A percentile compares a stretch with the other conserved stretches of the same genome.
phyloP scores from a whole-genome alignment of 768 basidiomycete species.

The Mycena sanguinolenta region DNA sequence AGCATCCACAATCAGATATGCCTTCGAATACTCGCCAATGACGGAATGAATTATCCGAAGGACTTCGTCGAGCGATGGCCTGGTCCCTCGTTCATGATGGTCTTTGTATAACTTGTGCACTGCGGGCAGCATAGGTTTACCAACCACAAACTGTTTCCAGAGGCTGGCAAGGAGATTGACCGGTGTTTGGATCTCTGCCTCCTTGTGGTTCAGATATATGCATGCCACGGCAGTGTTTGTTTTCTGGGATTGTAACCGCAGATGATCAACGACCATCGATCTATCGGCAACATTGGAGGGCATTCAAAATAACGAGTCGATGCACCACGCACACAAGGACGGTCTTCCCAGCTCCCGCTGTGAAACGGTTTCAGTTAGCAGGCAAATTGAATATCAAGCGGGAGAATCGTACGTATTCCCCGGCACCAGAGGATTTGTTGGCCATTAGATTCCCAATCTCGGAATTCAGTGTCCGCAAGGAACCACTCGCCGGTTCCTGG shows the following conservation, averaged over 20 bases:
- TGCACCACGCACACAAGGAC: slow-evolving; percentile 1
- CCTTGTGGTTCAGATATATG: slow-evolving; percentile 13
- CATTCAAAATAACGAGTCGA: background rate
- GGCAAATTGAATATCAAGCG: background rate
- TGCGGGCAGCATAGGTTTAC: background rate
- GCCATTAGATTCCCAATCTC: background rate
- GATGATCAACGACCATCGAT: slow-evolving; percentile 7
- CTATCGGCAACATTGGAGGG: background rate
- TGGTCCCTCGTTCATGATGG: background rate
- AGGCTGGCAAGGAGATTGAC: background rate
- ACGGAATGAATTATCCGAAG: background rate
- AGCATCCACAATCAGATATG: slow-evolving; percentile 22
- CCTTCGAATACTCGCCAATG: slow-evolving; percentile 2
- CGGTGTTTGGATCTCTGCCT: background rate
- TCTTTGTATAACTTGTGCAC: background rate
- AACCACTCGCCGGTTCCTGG: slow-evolving; percentile 4
- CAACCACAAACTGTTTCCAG: slow-evolving; percentile 4
- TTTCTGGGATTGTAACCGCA: background rate
- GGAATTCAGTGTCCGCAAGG: background rate
- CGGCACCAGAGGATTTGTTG: background rate
- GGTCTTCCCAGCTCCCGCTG: slow-evolving; percentile 9
- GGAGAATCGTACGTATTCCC: background rate
- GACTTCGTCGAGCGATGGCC: background rate
- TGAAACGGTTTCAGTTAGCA: background rate
- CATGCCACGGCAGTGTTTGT: slow-evolving; percentile 2